Evolutionary conservation across 2,329 filamentous ascomycete species (phyloP), one percentile per base, ranked within the genome.

Genomic region (Hirsutella minnesotensis): DNA sequence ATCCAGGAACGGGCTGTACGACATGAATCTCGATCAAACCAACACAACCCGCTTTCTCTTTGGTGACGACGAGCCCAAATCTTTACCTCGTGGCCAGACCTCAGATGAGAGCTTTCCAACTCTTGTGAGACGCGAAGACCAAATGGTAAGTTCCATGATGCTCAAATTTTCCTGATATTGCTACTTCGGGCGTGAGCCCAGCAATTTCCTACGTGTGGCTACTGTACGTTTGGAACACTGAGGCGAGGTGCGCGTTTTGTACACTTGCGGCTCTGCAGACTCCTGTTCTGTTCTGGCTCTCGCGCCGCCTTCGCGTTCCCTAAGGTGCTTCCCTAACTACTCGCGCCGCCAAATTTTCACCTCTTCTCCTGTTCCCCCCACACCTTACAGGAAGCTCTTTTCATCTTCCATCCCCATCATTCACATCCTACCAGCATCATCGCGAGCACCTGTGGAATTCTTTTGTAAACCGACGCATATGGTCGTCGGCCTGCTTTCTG

Each of bases 51-150:
- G 84, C 43, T 94, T 94, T 56, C 70, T 95, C 31, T 94, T 95
- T 58, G 83, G 83, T 46, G 84, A 87, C 53, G 86, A 88, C 46
- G 81, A 88, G 42, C 51, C 58, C 9, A 59, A 76, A 85, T 50
- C 56, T n/a, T 35, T 57, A 20, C 52, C 51, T 12, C 57, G 54
- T 21, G 55, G 51, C 64, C 79, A 81, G 43, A 78, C 79, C 49
- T 80, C 77, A 40, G 83, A 94, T 55, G 86, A 95, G 60, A 83
- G 80, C 56, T 96, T 95, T 54, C 88, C 89, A 24, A 89, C 90
- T 47, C 73, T 92, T 49, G 77, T 86, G 54, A 77, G 83, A 43
- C 79, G 80, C 49, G 72, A 75, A 42, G 68, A 67, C 40, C 70
- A 73, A 46, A 63, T 77, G 56, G 75, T 79, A 64, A 66, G 72